Base-by-base conservation (phyloP, 2,329 filamentous ascomycete species). In the Didymella exigua region DNA sequence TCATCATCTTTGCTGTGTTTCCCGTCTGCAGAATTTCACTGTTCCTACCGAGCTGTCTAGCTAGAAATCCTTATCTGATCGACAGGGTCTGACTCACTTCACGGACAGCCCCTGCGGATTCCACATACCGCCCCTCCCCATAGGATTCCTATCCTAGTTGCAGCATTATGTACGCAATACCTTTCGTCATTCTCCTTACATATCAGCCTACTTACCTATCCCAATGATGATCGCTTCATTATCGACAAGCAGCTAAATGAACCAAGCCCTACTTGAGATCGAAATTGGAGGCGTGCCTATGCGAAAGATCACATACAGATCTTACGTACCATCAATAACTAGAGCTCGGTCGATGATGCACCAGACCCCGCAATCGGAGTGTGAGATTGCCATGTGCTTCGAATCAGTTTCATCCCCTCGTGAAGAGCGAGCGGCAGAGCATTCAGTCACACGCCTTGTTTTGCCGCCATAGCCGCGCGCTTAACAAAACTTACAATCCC, bases 401-500 rank as follows among this genome's bases (percentile, higher is more conserved):
- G 2, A 34, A 19, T 11, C 6, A 19, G 7, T 8, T 2, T 36
- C 33, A 5, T 23, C 13, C 2, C 14, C 34, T n/a, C 2, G 3
- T 21, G 18, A 5, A 23, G 19, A 5, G 19, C 19, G 19, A 5
- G 19, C 19, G 34, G 1, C 18, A 31, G 18, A 26, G 10, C 6
- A 5, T 18, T 26, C 18, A 29, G 9, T 36, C 21, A 42, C 9
- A 13, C 21, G 30, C 13, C 6, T 5, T 4, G 3, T 1, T 34
- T 38, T 44, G 19, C 40, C 40, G 48, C 26, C 16, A 34, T 14
- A 33, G 48, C 40, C 38, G 48, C 48, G 48, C 48, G 48, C 40
- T 38, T 50, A 14, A 13, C 11, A 19, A 23, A 27, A 18, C 18
- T 31, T 5, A 30, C n/a, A 31, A 38, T 44, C 40, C 40, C 38